A percentile compares a stretch with the other conserved stretches of the same genome.
phyloP scores from a whole-genome alignment of 2,329 filamentous ascomycete species.

The Arthrobotrys sinensis region DNA sequence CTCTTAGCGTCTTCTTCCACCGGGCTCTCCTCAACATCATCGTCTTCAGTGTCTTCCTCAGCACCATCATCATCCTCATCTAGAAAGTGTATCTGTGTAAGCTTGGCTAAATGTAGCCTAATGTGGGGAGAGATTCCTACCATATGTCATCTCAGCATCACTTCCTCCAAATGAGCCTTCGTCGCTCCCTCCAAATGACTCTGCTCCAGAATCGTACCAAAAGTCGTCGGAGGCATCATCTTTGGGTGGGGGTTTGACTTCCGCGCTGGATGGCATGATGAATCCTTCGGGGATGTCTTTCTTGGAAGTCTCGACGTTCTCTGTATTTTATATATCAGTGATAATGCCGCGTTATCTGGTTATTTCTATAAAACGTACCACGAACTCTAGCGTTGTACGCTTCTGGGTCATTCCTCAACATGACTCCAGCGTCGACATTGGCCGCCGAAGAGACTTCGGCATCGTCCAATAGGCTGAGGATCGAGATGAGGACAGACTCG shows the following conservation, averaged over 20 bases:
- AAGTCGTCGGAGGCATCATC: slow-evolving; percentile 80
- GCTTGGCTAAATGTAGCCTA: background rate
- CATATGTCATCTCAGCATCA: slow-evolving; percentile 65
- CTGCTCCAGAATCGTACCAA: slow-evolving; percentile 79
- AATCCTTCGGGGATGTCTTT: slow-evolving; percentile 84
- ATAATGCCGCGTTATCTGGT: slow-evolving; percentile 70
- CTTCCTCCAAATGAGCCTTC: slow-evolving; percentile 60
- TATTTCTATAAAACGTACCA: slow-evolving; percentile 24
- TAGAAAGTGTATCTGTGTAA: slow-evolving; percentile 39
- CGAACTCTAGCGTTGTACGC: slow-evolving; percentile 75
- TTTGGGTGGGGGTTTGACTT: slow-evolving; percentile 75
- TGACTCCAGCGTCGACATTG: slow-evolving; percentile 91
- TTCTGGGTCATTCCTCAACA: slow-evolving; percentile 81
- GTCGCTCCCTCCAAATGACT: slow-evolving; percentile 61
- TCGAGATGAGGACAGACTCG: slow-evolving; percentile 93
- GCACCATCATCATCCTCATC: slow-evolving; percentile 66
- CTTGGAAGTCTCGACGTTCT: slow-evolving; percentile 81
- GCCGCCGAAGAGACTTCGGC: slow-evolving; percentile 93
- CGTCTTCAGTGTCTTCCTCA: slow-evolving; percentile 55
- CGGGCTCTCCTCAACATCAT: slow-evolving; percentile 37
- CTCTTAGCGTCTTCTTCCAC: slow-evolving; percentile 38
- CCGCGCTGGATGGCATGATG: slow-evolving; percentile 81
- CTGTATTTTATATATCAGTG: slow-evolving; percentile 64
- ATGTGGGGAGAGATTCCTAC: slow-evolving; percentile 38
- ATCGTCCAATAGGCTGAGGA: slow-evolving; percentile 91